phyloP scores from a whole-genome alignment of 1,284 basidiomycete species.

The Trichosporon coremiiforme region DNA sequence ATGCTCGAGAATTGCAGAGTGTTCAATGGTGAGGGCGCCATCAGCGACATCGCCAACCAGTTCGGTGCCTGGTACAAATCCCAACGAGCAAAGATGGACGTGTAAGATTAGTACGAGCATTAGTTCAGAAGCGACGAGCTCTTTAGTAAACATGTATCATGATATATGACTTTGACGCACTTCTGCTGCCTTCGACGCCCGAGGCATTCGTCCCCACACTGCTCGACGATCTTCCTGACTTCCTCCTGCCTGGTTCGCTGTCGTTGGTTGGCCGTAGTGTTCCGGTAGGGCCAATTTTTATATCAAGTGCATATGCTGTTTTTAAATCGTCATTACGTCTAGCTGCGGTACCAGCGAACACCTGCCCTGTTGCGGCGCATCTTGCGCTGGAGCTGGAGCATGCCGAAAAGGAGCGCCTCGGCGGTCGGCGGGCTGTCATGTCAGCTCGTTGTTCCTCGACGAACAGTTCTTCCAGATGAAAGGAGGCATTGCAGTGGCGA shows the following conservation, averaged over 20 bases:
- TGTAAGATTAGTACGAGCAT: conserved; percentile 11
- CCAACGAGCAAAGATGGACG: conserved; percentile 48
- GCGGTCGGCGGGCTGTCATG: conserved; percentile 64
- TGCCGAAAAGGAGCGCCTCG: conserved; percentile 89
- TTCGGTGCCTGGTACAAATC: conserved; percentile 48
- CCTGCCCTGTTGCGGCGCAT: conserved; percentile 89
- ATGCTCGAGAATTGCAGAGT: conserved; percentile 54
- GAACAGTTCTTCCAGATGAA: no score
- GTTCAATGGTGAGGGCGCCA: conserved; percentile 51
- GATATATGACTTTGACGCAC: conserved; percentile 6
- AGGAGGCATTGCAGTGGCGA: no score
- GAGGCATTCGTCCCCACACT: no score
- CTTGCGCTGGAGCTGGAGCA: conserved; percentile 96
- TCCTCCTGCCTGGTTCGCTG: neutral
- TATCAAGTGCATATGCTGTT: conserved; percentile 23
- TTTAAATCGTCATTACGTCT: conserved; percentile 25
- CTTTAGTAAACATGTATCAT: conserved; percentile 15
- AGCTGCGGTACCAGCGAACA: conserved; percentile 75
- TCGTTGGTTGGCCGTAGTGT: neutral
- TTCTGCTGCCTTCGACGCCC: neutral
- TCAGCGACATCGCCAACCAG: conserved; percentile 43
- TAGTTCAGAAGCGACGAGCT: conserved; percentile 4
- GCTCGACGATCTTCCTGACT: neutral
- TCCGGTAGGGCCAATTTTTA: neutral
- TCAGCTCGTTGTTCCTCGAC: conserved; percentile 1